Evolutionary conservation across 1,284 basidiomycete genomes (phyloP), one percentile per base, ranked within the genome.

Genomic region (Somion occarium): DNA sequence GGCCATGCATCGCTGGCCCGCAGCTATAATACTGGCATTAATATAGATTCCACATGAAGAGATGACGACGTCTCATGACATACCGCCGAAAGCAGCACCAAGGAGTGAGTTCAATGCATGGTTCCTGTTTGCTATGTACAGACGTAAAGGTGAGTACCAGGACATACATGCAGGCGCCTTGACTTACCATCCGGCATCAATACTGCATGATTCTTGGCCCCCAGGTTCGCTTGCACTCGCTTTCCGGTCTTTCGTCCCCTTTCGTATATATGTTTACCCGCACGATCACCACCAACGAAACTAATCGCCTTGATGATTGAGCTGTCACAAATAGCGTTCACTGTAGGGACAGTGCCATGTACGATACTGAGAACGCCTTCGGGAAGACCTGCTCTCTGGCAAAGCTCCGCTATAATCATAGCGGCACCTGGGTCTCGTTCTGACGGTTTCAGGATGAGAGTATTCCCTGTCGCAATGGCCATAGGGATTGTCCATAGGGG

Each of bases 1-100:
- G 5, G 93, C 93, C 93, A 96, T 96, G 73, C 95, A 98, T 50
- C 96, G 82, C 68, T 99, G 96, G 20, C 96, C 96, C 37, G 96
- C 96, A 58, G 96, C 96, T 80, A 74, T 72, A 53, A 27, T 9
- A n/a, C n/a, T n/a, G 38, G 9, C 37, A 25, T 39, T 74, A 77
- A 3, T 64, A 38, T 72, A 68, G 64, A 75, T 73, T 56, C 34
- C 34, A 37, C 34, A n/a, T 37, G 11, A 37, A 67, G 69, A 63
- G 46, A 34, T 34, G 7, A 15, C 11, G 7, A 49, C 12, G 30
- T 26, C 37, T 4, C 30, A 4, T 39, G 19, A 9, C n/a, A 53
- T 62, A 88, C 87, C 86, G 54, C 96, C 96, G 62, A 98, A 98
- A 1, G 95, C 95, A 38, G 96, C 95, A 43, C 96, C 96, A 43